Base-by-base conservation (phyloP, 257 asterid species). In the Parsonsia alboflavescens region DNA sequence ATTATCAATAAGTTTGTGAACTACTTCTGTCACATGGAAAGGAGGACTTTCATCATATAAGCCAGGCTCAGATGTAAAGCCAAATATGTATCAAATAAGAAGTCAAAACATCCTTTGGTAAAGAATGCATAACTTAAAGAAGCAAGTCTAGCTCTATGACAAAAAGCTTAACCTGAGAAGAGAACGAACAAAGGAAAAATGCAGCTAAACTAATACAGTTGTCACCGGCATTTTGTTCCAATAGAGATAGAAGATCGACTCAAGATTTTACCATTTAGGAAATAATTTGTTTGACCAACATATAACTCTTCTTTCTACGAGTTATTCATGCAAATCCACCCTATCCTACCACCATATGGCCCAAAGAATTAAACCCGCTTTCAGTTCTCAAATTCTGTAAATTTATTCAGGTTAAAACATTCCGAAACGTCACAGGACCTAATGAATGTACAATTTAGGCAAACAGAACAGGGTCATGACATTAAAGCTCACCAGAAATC, bases 1-100 rank as follows among this genome's bases (percentile, higher is more conserved):
- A 81, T 76, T 81, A 72, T 63, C 53, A 73, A 88, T 86, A 72
- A 90, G 89, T 81, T 81, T 86, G 87, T 69, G 77, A 72, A 88
- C 81, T 42, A 88, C 74, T 80, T 86, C 93, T 86, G 88, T 39
- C 22, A 68, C 46, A 83, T 76, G 81, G 24, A 68, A 72, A 70
- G 22, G 33, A 76, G 13, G 44, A 46, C 42, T 67, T 42, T 21
- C 11, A 33, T 71, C 36, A 53, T 24, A 15, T 1, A 33, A 26
- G 36, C 19, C 19, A 73, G 49, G 44, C 1, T 39, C 65, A 39
- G 24, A 42, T 57, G 44, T 4, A 53, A 58, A 19, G 41, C 17
- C 21, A 73, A 26, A 58, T 26, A 59, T 26, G 19, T 24, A 42
- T 26, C 28, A 21, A 54, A 10, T 46, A 46, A 9, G 21, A 52